Conservation (phyloP, 495 filamentous ascomycete genomes). For the Stereocaulon alpinum region DNA sequence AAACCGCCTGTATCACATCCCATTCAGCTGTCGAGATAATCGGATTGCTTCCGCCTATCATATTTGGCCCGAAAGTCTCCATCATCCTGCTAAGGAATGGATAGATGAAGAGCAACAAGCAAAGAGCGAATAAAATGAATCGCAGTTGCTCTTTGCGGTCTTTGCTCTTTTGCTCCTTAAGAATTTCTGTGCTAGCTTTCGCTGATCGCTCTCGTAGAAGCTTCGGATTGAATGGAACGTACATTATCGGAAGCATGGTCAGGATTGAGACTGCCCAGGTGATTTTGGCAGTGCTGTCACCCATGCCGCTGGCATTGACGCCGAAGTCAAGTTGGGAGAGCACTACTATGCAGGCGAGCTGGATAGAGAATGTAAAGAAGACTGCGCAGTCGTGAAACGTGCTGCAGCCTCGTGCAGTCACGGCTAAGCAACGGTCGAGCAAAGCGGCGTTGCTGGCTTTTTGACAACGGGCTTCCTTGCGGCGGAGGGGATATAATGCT, state of each 20-base stretch:
- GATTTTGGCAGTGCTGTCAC: slow-evolving; percentile 26
- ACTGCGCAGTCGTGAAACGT: slow-evolving; percentile 26
- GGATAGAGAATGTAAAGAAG: slow-evolving; percentile 29
- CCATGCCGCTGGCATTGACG: slow-evolving; percentile 24
- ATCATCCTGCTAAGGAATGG: slow-evolving; percentile 24
- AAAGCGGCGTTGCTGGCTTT: neutral
- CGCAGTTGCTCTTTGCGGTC: slow-evolving; percentile 10
- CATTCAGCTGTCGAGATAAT: slow-evolving; percentile 8
- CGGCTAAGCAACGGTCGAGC: neutral
- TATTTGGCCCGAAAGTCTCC: slow-evolving; percentile 17
- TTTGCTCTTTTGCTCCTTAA: neutral
- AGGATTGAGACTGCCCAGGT: slow-evolving; percentile 26
- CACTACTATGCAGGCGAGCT: slow-evolving; percentile 28
- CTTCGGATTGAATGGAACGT: slow-evolving; percentile 12
- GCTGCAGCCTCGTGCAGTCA: slow-evolving; percentile 7
- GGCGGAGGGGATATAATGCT: neutral
- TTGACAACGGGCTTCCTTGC: neutral
- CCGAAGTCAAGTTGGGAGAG: slow-evolving; percentile 28
- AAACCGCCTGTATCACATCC: slow-evolving; percentile 2
- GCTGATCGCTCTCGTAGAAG: slow-evolving; percentile 3
- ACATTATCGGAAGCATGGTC: slow-evolving; percentile 23
- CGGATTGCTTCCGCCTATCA: slow-evolving; percentile 11
- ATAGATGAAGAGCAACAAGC: slow-evolving; percentile 21
- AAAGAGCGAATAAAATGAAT: slow-evolving; percentile 17
- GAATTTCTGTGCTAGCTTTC: neutral